phyloP scores from a whole-genome alignment of 352 stramenopile species.

The Phytophthora colocasiae region DNA sequence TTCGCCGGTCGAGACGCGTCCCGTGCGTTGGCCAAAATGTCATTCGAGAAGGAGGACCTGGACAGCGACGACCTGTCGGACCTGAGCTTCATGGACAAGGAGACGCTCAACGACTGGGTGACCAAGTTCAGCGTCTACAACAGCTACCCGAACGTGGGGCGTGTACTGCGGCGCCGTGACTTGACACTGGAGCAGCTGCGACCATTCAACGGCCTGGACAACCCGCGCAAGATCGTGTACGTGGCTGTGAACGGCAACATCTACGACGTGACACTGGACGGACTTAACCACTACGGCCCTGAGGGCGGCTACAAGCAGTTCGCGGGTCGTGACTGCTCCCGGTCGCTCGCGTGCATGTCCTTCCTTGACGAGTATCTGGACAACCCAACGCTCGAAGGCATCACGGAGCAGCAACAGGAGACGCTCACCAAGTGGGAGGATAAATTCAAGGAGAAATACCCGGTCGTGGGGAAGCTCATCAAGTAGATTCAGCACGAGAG shows the following conservation, averaged over 20 bases:
- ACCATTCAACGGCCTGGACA: constrained; percentile 83
- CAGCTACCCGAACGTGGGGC: constrained; percentile 95
- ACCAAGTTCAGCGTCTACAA: constrained; percentile 97
- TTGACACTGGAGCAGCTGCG: constrained; percentile 88
- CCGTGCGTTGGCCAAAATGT: constrained; percentile 95
- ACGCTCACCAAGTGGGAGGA: constrained; percentile 96
- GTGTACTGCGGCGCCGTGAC: constrained; percentile 81
- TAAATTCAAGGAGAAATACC: constrained; percentile 96
- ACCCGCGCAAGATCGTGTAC: constrained; percentile 93
- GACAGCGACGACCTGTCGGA: constrained; percentile 85
- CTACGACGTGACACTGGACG: constrained; percentile 97
- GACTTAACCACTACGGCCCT: constrained; percentile 93
- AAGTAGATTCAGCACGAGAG: constrained; percentile 22
- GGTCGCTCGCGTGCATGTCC: constrained; percentile 96
- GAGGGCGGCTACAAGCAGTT: constrained; percentile 96
- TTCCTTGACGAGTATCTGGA: constrained; percentile 95
- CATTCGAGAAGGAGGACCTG: constrained; percentile 94
- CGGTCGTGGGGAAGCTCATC: constrained; percentile 90
- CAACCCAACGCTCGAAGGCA: constrained; percentile 90
- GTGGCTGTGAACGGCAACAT: constrained; percentile 94
- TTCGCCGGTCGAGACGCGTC: constrained; percentile 97
- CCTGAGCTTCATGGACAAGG: constrained; percentile 84
- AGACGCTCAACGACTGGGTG: constrained; percentile 93
- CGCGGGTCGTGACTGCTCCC: constrained; percentile 94
- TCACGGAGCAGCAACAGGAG: constrained; percentile 93